Conservation (phyloP, 2,329 filamentous ascomycete species). For the Fonsecaea pugnacius region DNA sequence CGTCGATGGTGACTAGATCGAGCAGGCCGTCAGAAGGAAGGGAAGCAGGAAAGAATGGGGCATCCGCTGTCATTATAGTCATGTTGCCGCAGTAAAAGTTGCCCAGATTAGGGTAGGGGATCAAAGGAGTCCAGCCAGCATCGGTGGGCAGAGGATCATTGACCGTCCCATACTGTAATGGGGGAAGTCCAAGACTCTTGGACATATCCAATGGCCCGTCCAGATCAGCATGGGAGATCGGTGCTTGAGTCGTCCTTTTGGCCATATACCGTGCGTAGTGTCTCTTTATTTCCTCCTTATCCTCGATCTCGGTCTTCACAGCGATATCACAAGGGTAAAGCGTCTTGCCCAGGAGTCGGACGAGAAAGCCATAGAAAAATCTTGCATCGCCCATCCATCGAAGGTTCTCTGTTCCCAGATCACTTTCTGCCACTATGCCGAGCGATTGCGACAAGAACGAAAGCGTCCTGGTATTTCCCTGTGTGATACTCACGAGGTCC, state of each 20-base stretch:
- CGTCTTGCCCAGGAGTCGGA: conserved; percentile 73
- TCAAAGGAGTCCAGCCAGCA: conserved; percentile 70
- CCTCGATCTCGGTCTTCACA: conserved; percentile 77
- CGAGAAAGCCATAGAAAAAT: conserved; percentile 84
- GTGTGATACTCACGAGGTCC: conserved; percentile 85
- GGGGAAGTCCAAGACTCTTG: conserved; percentile 63
- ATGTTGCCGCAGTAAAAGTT: conserved; percentile 97
- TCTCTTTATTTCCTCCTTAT: conserved; percentile 73
- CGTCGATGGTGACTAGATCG: conserved; percentile 81
- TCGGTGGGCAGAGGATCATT: conserved; percentile 74
- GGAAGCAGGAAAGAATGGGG: conserved; percentile 84
- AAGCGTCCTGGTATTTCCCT: conserved; percentile 72
- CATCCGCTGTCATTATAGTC: conserved; percentile 84
- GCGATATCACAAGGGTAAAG: conserved; percentile 89
- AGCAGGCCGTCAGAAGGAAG: conserved; percentile 82
- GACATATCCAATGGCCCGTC: conserved; percentile 41
- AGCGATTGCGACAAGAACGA: conserved; percentile 91
- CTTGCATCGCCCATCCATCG: conserved; percentile 89
- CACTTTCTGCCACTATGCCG: conserved; percentile 86
- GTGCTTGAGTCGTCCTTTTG: conserved; percentile 45
- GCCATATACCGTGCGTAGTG: conserved; percentile 66
- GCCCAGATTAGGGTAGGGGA: conserved; percentile 76
- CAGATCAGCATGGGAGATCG: conserved; percentile 43
- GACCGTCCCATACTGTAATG: conserved; percentile 77
- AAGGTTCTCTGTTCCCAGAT: conserved; percentile 86